Evolutionary conservation across 352 stramenopile genomes (phyloP), one percentile per base, ranked within the genome.

Genomic region (Phytopythium delawarense): DNA sequence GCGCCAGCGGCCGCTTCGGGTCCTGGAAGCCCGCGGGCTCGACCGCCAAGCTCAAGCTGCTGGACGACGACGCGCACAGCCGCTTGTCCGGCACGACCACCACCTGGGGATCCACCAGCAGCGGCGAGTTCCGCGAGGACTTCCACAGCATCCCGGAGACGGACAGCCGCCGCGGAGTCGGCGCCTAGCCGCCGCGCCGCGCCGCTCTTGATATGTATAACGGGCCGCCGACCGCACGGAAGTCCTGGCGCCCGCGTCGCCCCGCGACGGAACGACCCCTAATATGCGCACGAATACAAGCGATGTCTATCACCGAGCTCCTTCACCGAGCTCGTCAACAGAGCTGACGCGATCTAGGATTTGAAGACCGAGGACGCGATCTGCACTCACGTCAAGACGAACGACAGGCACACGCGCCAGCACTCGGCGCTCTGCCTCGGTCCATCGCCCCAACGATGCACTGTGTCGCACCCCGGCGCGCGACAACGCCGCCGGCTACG

Each of bases 71-170:
- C 53, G 25, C 39, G 18, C 34, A 48, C 53, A 37, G 7, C n/a
- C 53, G 53, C 6, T 21, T 59, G 11, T 59, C 53, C 4, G 37
- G 53, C 34, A 59, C 53, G 53, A 35, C 34, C 35, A 23, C 53
- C 9, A 59, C 53, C n/a, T 59, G 53, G 53, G 34, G 35, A 4
- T 59, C 53, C 18, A 48, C 52, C 6, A 42, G 50, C 28, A 56
- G 50, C 30, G 52, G 52, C 34, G 52, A 48, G 8, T 46, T 34
- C 52, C 52, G 52, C 52, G 52, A 58, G 12, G 52, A 58, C 51
- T 57, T 57, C 34, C 48, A 54, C 48, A 34, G 48, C 48, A 54
- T 54, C 23, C 48, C 48, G 28, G 48, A 54, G 48, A 8, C 15
- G 5, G 48, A 54, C 6, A 37, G 48, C 48, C 21, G 48, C 23